Base-by-base conservation (phyloP, 805 yeast species). In the Schwanniomyces vanrijiae region DNA sequence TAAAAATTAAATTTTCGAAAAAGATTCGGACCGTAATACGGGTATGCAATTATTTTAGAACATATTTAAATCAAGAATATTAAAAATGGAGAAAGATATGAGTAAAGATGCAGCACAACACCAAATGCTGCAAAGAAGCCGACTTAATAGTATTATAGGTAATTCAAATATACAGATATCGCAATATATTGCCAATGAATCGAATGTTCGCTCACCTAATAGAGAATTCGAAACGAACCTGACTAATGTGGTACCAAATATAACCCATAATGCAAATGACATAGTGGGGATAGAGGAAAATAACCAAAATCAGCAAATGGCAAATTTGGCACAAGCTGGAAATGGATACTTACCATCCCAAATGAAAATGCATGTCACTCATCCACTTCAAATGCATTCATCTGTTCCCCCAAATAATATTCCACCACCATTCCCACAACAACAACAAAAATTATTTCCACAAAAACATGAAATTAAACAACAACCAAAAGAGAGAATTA, bases 401-500 rank as follows among this genome's bases (percentile, higher is more conserved):
- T 20, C 39, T 4, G 13, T 21, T 6, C 26, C 24, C 5, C 22
- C 24, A 13, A 3, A 14, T 3, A 20, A 10, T 20, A 38, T 38
- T 16, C 41, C 29, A 13, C 29, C 41, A 22, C 8, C 39, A 8
- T 16, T 19, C 9, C 28, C 5, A 11, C 38, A 34, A 37, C 40
- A 37, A 14, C 40, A 16, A 13, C 16, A 31, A n/a, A 13, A 6
- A 18, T 9, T 10, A 16, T 8, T 3, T 6, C 13, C 25, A 3
- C 19, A 16, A 24, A 29, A n/a, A 9, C 41, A 19, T 24, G 29
- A 22, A 22, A 16, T n/a, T 9, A 22, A 22, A 19, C 31, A 14
- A 24, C 41, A 38, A 4, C 31, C 31, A 22, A 56, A 43, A 40
- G 55, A 52, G 5, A 57, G 77, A 25, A 52, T 69, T 48, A 59